Conservation (phyloP, 768 basidiomycete species). For the Psilocybe sp. region DNA sequence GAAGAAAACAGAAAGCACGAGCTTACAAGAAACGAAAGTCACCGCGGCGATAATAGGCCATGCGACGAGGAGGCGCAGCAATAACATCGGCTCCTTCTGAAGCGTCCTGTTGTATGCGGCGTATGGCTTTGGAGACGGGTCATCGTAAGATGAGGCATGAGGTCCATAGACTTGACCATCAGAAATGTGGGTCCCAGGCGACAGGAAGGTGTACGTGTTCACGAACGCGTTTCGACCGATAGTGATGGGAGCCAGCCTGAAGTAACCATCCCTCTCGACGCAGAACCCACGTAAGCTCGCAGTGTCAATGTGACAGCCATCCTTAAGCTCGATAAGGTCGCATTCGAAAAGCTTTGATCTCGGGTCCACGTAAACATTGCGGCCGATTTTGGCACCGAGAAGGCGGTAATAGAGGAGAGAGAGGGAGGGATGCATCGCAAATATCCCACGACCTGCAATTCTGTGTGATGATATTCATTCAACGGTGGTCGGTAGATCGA, state of each 20-base stretch:
- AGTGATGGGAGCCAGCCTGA: constrained; percentile 37
- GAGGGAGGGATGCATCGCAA: constrained; percentile 33
- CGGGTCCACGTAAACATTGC: constrained; percentile 36
- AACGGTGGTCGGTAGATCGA: no score
- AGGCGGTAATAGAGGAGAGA: constrained; percentile 41
- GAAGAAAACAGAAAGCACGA: background rate
- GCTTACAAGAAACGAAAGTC: constrained; percentile 30
- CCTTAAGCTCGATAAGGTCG: constrained; percentile 39
- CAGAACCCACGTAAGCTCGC: constrained; percentile 40
- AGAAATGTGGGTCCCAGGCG: constrained; percentile 36
- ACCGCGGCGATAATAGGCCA: constrained; percentile 37
- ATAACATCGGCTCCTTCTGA: constrained; percentile 26
- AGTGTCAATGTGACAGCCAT: constrained; percentile 42
- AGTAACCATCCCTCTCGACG: constrained; percentile 42
- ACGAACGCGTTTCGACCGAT: constrained; percentile 36
- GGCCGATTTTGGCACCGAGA: constrained; percentile 43
- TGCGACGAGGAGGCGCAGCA: constrained; percentile 33
- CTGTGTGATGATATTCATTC: no score
- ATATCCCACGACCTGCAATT: constrained; percentile 40
- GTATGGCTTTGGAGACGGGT: constrained; percentile 31
- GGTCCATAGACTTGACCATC: constrained; percentile 40
- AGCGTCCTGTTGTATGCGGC: constrained; percentile 40
- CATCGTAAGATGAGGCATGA: constrained; percentile 40
- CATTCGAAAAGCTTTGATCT: constrained; percentile 36
- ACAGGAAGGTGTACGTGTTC: constrained; percentile 41